Percentiles rank a stretch among this genome's conserved stretches.
phyloP scores from a whole-genome alignment of 2,329 filamentous ascomycete genomes.

The Beauveria brongniartii region DNA sequence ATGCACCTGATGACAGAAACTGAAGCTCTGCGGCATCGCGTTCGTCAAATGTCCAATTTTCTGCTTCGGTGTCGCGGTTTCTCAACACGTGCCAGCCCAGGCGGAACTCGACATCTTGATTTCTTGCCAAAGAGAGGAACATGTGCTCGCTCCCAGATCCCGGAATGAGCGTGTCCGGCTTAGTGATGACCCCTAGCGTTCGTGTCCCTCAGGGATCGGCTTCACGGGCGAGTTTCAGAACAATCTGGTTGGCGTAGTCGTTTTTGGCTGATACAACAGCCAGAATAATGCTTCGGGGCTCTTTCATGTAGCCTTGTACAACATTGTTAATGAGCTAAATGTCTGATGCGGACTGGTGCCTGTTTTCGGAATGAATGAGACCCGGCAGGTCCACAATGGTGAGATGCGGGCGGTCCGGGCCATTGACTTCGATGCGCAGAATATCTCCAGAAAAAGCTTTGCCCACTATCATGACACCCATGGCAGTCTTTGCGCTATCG shows the following conservation, averaged over 20 bases:
- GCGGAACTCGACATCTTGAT: conserved; percentile 36
- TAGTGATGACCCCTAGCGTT: conserved; percentile 47
- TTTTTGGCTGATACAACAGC: conserved; percentile 33
- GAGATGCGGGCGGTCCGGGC: conserved; percentile 24
- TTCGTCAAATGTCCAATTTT: conserved; percentile 17
- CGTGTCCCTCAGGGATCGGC: neutral
- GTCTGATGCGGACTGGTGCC: conserved; percentile 25
- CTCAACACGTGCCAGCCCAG: conserved; percentile 47
- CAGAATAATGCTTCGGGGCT: conserved; percentile 34
- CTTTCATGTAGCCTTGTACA: conserved; percentile 32
- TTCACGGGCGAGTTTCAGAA: conserved; percentile 14
- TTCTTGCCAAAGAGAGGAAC: conserved; percentile 26
- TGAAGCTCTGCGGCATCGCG: conserved; percentile 31
- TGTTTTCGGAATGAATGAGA: conserved; percentile 29
- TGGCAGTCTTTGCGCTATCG: conserved; percentile 35
- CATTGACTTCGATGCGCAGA: conserved; percentile 18
- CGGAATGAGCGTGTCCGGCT: conserved; percentile 27
- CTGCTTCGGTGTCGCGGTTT: conserved; percentile 24
- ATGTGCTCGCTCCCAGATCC: neutral
- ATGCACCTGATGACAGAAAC: conserved; percentile 37
- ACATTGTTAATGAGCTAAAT: conserved; percentile 27
- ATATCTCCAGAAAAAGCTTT: conserved; percentile 18
- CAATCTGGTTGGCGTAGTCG: conserved; percentile 24
- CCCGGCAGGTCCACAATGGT: conserved; percentile 41
- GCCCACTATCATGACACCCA: conserved; percentile 29